Evolutionary conservation across 768 basidiomycete genomes (phyloP).

Genomic region (Hysterangium stoloniferum): DNA sequence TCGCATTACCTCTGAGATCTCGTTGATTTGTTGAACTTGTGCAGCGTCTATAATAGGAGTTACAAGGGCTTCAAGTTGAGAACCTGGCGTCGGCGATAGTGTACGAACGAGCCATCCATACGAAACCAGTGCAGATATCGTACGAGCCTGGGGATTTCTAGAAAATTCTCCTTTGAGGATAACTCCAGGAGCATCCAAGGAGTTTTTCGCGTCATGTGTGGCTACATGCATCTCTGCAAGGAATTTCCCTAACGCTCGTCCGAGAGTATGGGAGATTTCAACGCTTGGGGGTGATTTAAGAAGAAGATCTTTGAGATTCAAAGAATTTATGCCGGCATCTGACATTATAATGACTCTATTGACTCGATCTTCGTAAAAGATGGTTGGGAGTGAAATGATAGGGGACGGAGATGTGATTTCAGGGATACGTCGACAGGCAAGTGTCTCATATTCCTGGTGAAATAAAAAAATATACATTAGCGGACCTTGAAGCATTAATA

Average conservation of each 20-base stretch:
- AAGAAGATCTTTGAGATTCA: slow-evolving; percentile 36
- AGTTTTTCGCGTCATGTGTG: neutral
- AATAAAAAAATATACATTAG: too few relatives aligned
- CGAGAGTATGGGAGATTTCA: slow-evolving; percentile 35
- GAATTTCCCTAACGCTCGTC: slow-evolving; percentile 46
- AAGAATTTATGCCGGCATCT: slow-evolving; percentile 26
- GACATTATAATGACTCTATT: slow-evolving; percentile 53
- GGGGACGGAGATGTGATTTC: slow-evolving; percentile 29
- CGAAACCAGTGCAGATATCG: neutral
- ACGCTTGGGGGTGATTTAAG: slow-evolving; percentile 23
- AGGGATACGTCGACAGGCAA: slow-evolving; percentile 40
- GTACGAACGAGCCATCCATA: neutral
- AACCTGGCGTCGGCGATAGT: neutral
- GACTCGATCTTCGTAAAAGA: slow-evolving; percentile 39
- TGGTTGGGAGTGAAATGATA: slow-evolving; percentile 39
- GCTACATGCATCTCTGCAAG: slow-evolving; percentile 43
- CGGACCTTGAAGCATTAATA: neutral
- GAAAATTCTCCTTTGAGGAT: neutral
- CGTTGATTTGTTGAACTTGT: neutral
- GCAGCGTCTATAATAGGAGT: too few relatives aligned
- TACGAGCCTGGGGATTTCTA: neutral
- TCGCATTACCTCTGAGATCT: neutral
- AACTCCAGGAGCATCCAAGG: neutral
- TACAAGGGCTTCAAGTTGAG: neutral
- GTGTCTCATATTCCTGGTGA: slow-evolving; percentile 32